These are phyloP conservation scores for Zygosaccharomyces gambellarensis DNA, from an alignment of 805 yeast genomes.

Conservation along the genomic window DNA sequence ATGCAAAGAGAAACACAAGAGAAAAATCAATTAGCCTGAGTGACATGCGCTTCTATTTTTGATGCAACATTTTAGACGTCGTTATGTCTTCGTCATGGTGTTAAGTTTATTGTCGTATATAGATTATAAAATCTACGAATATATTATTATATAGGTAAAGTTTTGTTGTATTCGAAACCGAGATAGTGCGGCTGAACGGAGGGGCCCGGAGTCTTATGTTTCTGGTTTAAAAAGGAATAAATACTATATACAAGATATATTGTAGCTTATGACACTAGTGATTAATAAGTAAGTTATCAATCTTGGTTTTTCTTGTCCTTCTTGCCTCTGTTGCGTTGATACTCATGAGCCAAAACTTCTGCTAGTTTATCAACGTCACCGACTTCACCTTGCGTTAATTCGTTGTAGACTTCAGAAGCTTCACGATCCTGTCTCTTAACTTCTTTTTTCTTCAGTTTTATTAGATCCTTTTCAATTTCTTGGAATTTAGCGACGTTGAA, in stretches of 20 bases:
- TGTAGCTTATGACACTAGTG: not conserved
- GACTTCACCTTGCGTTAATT: conserved; percentile 9
- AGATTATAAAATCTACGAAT: not conserved
- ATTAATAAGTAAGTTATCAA: not conserved
- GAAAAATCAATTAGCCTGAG: not conserved
- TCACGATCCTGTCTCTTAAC: conserved; percentile 19
- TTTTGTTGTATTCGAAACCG: conserved; percentile 1
- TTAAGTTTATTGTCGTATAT: not conserved
- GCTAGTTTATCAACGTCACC: conserved; percentile 17
- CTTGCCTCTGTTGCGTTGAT: conserved; percentile 9
- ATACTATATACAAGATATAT: not conserved
- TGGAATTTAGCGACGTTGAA: conserved; percentile 27
- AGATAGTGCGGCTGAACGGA: not conserved
- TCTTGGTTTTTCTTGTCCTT: conserved; percentile 12
- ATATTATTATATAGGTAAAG: conserved; percentile 1
- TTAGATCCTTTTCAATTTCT: conserved; percentile 22
- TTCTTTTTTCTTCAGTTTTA: conserved; percentile 19
- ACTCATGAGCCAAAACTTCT: conserved; percentile 17
- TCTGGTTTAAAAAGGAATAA: not conserved
- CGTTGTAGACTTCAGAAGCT: conserved; percentile 16
- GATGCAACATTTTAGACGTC: not conserved
- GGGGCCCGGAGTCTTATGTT: not conserved
- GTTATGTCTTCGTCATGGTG: not conserved
- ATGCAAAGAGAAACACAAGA: not conserved
- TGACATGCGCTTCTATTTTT: not conserved